Percentiles rank a stretch among this genome's conserved stretches.
Evolutionary conservation across 352 stramenopile genomes (phyloP).

Genomic region (Globisporangium mamillatum): DNA sequence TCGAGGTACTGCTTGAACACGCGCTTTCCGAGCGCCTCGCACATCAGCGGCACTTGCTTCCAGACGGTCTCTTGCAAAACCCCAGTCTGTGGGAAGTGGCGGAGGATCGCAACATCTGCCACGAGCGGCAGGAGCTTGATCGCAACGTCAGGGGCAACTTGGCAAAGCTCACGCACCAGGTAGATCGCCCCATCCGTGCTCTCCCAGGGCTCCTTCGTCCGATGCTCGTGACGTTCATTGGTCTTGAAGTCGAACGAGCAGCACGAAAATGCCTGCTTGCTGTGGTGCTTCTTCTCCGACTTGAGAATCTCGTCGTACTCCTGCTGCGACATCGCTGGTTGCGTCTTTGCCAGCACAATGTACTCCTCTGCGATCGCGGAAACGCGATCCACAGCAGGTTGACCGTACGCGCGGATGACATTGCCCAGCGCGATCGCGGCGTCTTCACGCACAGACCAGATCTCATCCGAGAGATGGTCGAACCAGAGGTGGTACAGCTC

Average conservation of each 20-base stretch:
- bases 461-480: conserved; percentile 95
- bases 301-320: conserved; percentile 92
- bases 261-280: conserved; percentile 94
- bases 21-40: conserved; percentile 71
- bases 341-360: conserved; percentile 85
- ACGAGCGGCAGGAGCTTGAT: conserved; percentile 52
- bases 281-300: conserved; percentile 89
- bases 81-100: conserved; percentile 70
- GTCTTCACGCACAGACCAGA: conserved; percentile 97
- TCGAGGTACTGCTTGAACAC: conserved; percentile 84
- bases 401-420: conserved; percentile 90
- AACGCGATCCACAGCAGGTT: conserved; percentile 79
- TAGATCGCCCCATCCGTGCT: conserved; percentile 95
- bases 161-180: conserved; percentile 91
- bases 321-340: conserved; percentile 90
- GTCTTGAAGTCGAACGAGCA: conserved; percentile 94
- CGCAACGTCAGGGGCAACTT: conserved; percentile 48
- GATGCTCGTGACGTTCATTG: conserved; percentile 81
- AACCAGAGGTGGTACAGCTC: conserved; percentile 91
- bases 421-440: conserved; percentile 93
- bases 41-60: conserved; percentile 81
- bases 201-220: conserved; percentile 92
- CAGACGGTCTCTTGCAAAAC: conserved; percentile 82
- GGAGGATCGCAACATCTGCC: conserved; percentile 71
- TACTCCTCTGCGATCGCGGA: conserved; percentile 58